These are phyloP conservation scores for Miscanthus lutarioriparius DNA, from an alignment of 176 grass and related monocot species.

Conservation along the genomic window DNA sequence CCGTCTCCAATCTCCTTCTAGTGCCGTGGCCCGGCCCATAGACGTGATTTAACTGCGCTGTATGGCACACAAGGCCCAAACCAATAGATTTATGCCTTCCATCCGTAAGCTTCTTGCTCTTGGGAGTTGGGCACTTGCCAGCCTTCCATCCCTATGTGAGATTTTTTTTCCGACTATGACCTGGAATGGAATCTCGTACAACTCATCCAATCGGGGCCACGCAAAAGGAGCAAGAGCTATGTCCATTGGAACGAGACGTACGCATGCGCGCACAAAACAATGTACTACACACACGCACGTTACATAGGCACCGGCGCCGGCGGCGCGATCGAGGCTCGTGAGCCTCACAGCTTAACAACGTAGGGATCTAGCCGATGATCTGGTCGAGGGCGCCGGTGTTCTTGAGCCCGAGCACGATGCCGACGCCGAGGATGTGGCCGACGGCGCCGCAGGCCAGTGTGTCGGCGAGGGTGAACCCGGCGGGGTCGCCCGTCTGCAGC, in stretches of 20 bases:
- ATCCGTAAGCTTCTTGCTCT: too few relatives aligned
- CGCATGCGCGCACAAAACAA: background rate
- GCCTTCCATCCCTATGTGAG: too few relatives aligned
- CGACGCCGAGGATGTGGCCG: slow-evolving; percentile 90
- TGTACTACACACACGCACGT: background rate
- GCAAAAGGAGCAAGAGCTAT: background rate
- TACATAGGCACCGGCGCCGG: background rate
- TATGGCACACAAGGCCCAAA: too few relatives aligned
- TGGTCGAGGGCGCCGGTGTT: slow-evolving; percentile 68
- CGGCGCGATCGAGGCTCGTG: background rate
- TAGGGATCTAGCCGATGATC: slow-evolving; percentile 46
- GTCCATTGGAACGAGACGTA: slow-evolving; percentile 14
- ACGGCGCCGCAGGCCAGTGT: slow-evolving; percentile 83
- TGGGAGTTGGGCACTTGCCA: too few relatives aligned
- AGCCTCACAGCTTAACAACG: background rate
- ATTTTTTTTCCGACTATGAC: background rate
- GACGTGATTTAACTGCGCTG: too few relatives aligned
- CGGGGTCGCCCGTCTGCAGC: slow-evolving; percentile 90
- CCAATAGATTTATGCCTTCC: too few relatives aligned
- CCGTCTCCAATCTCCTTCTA: too few relatives aligned
- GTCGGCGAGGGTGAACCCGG: slow-evolving; percentile 92
- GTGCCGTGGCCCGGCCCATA: too few relatives aligned
- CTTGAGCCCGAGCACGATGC: slow-evolving; percentile 91
- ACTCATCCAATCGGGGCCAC: background rate
- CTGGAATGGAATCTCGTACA: background rate